Conservation (phyloP, 2,329 filamentous ascomycete species). For the Ceratocystis eucalypticola region DNA sequence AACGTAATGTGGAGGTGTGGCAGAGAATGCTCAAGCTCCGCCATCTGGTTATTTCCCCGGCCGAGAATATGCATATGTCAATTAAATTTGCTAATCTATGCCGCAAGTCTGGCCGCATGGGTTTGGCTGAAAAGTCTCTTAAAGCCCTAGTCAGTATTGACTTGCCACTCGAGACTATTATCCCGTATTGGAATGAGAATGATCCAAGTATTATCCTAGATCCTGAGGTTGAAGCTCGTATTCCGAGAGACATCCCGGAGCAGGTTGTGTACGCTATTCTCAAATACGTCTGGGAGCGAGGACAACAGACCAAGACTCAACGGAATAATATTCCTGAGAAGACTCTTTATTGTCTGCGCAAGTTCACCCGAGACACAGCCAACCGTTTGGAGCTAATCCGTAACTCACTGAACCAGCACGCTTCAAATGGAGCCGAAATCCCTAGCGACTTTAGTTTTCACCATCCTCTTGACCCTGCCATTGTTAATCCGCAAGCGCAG, state of each 20-base stretch:
- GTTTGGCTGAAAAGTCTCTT: conserved; percentile 86
- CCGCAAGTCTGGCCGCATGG: conserved; percentile 87
- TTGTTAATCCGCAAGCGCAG: conserved; percentile 38
- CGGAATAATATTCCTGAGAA: conserved; percentile 37
- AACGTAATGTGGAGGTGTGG: conserved; percentile 97
- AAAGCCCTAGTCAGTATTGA: conserved; percentile 75
- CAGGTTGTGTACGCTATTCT: conserved; percentile 92
- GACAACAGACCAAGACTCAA: conserved; percentile 40
- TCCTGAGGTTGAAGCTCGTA: conserved; percentile 20
- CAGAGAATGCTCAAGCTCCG: conserved; percentile 93
- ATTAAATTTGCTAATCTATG: conserved; percentile 99
- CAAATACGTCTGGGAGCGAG: conserved; percentile 91
- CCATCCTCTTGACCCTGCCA: conserved; percentile 32
- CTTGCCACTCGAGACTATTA: conserved; percentile 44
- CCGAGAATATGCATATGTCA: conserved; percentile 97
- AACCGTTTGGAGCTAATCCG: conserved; percentile 40
- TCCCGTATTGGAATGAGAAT: conserved; percentile 44
- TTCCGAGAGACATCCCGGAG: conserved; percentile 41
- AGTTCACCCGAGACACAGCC: conserved; percentile 48
- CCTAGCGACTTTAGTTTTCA: conserved; percentile 38
- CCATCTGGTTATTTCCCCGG: conserved; percentile 77
- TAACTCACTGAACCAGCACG: conserved; percentile 36
- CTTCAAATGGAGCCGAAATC: conserved; percentile 34
- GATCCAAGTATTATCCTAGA: conserved; percentile 15
- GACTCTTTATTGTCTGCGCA: conserved; percentile 44